Evolutionary conservation across 306 rosid species (phyloP).

Genomic region (Vigna nakashimae): DNA sequence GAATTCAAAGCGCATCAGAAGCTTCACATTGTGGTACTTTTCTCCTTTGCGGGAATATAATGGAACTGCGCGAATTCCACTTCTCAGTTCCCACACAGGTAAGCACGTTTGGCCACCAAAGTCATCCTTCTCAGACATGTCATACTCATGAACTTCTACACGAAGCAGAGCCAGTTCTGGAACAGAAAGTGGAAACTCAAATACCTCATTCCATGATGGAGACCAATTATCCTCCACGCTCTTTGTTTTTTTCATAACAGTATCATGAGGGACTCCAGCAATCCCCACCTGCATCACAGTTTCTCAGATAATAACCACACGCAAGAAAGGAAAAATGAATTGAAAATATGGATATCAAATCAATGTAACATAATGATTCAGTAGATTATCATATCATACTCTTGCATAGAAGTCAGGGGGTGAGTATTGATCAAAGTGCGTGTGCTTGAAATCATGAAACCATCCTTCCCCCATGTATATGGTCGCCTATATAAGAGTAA

Average conservation of each 20-base stretch:
- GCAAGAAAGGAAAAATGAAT: constrained; percentile 7
- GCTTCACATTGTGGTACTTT: constrained; percentile 72
- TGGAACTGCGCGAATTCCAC: constrained; percentile 81
- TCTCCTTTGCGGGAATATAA: constrained; percentile 64
- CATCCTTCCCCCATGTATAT: constrained; percentile 97
- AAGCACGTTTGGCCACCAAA: constrained; percentile 96
- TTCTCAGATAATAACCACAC: constrained; percentile 15
- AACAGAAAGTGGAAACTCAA: constrained; percentile 71
- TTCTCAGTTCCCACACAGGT: constrained; percentile 76
- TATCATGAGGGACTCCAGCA: constrained; percentile 74
- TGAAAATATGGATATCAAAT: constrained; percentile 15
- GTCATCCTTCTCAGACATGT: constrained; percentile 97
- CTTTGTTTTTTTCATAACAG: constrained; percentile 73
- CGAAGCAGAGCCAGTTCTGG: constrained; percentile 93
- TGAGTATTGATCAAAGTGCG: constrained; percentile 89
- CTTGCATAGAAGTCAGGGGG: constrained; percentile 98
- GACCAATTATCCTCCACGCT: constrained; percentile 82
- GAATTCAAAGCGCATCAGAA: constrained; percentile 85
- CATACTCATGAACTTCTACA: constrained; percentile 91
- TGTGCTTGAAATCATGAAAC: constrained; percentile 76
- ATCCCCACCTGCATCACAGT: constrained; percentile 47
- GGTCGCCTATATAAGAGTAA: constrained; percentile 68
- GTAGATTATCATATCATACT: constrained; percentile 57
- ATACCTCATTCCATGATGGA: constrained; percentile 83
- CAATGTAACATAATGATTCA: constrained; percentile 27